These are phyloP conservation scores for Dalechampia spathulata DNA, from an alignment of 441 rosid genomes.

Conservation along the genomic window DNA sequence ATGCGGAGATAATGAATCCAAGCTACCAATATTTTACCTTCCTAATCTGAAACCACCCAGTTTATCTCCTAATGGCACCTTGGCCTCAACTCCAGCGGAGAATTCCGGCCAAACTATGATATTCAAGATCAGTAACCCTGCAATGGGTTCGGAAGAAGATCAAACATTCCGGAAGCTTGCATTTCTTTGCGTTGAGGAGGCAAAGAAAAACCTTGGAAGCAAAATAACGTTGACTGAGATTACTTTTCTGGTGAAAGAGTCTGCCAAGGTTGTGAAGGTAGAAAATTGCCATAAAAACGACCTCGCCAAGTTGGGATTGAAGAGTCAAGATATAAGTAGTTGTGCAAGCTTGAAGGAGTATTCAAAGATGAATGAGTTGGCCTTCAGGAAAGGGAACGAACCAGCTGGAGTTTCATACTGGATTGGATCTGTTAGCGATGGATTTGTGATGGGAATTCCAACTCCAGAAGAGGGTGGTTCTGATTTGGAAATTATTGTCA, in stretches of 20 bases:
- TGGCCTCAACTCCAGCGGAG: conserved; percentile 29
- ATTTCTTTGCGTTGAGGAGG: conserved; percentile 25
- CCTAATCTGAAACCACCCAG: conserved; percentile 27
- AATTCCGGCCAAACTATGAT: conserved; percentile 24
- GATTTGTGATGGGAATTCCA: conserved; percentile 36
- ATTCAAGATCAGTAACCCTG: conserved; percentile 12
- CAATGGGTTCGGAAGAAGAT: not conserved
- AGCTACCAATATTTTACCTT: conserved; percentile 45
- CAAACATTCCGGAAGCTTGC: conserved; percentile 19
- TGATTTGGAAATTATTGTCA: conserved; percentile 23
- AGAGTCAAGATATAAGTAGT: not conserved
- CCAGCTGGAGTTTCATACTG: conserved; percentile 38
- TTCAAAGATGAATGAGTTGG: conserved; percentile 26
- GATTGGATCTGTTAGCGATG: conserved; percentile 35
- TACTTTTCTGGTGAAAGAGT: conserved; percentile 39
- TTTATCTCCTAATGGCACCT: not conserved
- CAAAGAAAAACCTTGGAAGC: conserved; percentile 18
- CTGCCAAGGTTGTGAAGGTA: conserved; percentile 21
- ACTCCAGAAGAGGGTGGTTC: conserved; percentile 7
- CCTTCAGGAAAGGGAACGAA: conserved; percentile 31
- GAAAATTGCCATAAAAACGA: conserved; percentile 27
- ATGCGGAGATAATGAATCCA: conserved; percentile 15
- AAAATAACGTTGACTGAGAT: conserved; percentile 15
- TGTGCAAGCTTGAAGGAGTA: conserved; percentile 29
- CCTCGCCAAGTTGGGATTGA: not conserved